These are phyloP conservation scores for Boechera retrofracta DNA, from an alignment of 345 rosid genomes.

Conservation along the genomic window DNA sequence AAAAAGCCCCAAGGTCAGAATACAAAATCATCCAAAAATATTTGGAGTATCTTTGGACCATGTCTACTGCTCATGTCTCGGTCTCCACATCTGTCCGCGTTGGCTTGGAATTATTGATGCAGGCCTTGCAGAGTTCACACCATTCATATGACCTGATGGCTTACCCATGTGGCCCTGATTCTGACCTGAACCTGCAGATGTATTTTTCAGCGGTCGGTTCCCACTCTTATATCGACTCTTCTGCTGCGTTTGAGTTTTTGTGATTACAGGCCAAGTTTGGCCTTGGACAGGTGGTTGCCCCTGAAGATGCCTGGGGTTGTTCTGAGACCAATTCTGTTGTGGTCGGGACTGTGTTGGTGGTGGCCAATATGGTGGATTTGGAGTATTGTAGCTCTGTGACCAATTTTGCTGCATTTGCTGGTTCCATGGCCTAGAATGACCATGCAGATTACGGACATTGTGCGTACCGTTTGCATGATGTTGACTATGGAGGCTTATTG, in stretches of 20 bases:
- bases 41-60: conserved; percentile 13
- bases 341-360: conserved; percentile 29
- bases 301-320: conserved; percentile 34
- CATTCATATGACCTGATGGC: conserved; percentile 24
- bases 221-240: conserved; percentile 32
- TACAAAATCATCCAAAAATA: conserved; percentile 29
- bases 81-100: conserved; percentile 58
- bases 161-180: conserved; percentile 23
- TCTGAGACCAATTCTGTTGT: conserved; percentile 42
- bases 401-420: conserved; percentile 44
- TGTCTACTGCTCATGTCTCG: conserved; percentile 45
- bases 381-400: conserved; percentile 25
- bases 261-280: conserved; percentile 23
- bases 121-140: conserved; percentile 21
- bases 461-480: conserved; percentile 28
- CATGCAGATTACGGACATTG: conserved; percentile 19
- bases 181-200: conserved; percentile 42
- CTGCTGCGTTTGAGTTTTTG: conserved; percentile 40
- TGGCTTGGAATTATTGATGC: conserved; percentile 31
- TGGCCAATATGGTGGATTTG: conserved; percentile 37
- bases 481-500: conserved; percentile 34
- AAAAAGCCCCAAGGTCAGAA: neutral
- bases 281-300: conserved; percentile 33
- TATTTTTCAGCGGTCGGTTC: conserved; percentile 13
- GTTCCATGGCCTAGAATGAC: conserved; percentile 40